These are phyloP conservation scores for Arxiozyma slooffiae DNA, from an alignment of 1,139 yeast species.

Conservation along the genomic window DNA sequence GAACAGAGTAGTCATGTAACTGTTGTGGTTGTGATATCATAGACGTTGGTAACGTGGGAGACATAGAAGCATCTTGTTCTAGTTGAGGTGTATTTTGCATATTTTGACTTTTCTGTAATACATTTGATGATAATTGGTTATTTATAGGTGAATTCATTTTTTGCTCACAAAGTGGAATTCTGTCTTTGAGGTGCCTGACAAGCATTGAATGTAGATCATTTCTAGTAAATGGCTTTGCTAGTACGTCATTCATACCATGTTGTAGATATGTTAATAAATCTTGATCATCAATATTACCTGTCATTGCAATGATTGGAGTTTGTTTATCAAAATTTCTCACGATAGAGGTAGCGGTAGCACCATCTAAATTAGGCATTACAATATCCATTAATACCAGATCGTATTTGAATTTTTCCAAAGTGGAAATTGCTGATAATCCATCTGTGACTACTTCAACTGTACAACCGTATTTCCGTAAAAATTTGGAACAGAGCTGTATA, in stretches of 20 bases:
- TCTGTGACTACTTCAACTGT: conserved; percentile 87
- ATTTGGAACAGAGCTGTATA: conserved; percentile 66
- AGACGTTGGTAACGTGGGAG: not conserved
- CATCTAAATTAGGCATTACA: conserved; percentile 90
- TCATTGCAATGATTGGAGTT: conserved; percentile 91
- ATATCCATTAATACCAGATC: conserved; percentile 88
- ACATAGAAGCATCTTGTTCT: not conserved
- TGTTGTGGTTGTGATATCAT: conserved; percentile 1
- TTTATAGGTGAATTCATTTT: not conserved
- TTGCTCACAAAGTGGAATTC: conserved; percentile 32
- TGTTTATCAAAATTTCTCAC: conserved; percentile 72
- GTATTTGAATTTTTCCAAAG: conserved; percentile 64
- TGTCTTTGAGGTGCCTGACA: conserved; percentile 49
- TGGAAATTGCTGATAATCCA: conserved; percentile 79
- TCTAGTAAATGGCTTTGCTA: conserved; percentile 87
- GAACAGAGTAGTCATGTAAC: not conserved
- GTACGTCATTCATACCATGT: conserved; percentile 84
- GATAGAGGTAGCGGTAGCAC: conserved; percentile 83
- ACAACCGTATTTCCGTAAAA: conserved; percentile 79
- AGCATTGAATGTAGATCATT: conserved; percentile 69
- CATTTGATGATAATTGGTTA: conserved; percentile 1
- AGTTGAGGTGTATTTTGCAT: not conserved
- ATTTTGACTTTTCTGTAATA: not conserved
- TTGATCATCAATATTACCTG: conserved; percentile 74
- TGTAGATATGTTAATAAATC: conserved; percentile 72